Percentiles rank a stretch among this genome's conserved stretches.
Evolutionary conservation across 2,329 filamentous ascomycete genomes (phyloP).

Genomic region (Penicillium crustosum): DNA sequence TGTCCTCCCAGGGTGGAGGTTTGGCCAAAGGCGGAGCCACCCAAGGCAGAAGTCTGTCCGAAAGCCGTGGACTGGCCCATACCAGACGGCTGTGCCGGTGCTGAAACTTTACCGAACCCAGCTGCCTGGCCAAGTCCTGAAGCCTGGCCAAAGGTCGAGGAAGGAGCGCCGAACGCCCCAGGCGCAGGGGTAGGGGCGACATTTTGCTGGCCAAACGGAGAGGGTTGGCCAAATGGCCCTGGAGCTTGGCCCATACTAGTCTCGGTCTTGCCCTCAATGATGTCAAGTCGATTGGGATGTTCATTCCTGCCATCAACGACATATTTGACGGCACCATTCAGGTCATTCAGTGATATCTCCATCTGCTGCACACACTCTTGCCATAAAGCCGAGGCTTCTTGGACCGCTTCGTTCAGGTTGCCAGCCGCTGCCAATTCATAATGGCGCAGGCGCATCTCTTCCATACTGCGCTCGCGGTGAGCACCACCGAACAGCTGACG

Average conservation of each 20-base stretch:
- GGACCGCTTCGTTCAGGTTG: slow-evolving; percentile 56
- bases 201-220: slow-evolving; percentile 30
- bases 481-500: slow-evolving; percentile 80
- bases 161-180: slow-evolving; percentile 20
- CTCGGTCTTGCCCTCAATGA: slow-evolving; percentile 34
- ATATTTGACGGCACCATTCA: slow-evolving; percentile 71
- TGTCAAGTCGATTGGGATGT: slow-evolving; percentile 73
- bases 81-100: slow-evolving; percentile 18
- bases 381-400: slow-evolving; percentile 57
- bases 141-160: slow-evolving; percentile 23
- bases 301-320: slow-evolving; percentile 64
- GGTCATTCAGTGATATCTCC: slow-evolving; percentile 65
- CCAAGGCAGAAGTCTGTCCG: slow-evolving; percentile 18
- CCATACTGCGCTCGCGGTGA: slow-evolving; percentile 78
- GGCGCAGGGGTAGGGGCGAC: slow-evolving; percentile 10
- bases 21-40: slow-evolving; percentile 17
- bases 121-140: slow-evolving; percentile 24
- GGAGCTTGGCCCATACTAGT: slow-evolving; percentile 16
- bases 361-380: slow-evolving; percentile 69
- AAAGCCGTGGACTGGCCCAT: slow-evolving; percentile 17
- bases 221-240: slow-evolving; percentile 24
- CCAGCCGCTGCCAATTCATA: slow-evolving; percentile 65
- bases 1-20: slow-evolving; percentile 34
- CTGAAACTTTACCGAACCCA: slow-evolving; percentile 25
- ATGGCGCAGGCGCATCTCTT: slow-evolving; percentile 75